Base-by-base conservation (phyloP, 257 asterid genomes). In the Capsicum chinense region DNA sequence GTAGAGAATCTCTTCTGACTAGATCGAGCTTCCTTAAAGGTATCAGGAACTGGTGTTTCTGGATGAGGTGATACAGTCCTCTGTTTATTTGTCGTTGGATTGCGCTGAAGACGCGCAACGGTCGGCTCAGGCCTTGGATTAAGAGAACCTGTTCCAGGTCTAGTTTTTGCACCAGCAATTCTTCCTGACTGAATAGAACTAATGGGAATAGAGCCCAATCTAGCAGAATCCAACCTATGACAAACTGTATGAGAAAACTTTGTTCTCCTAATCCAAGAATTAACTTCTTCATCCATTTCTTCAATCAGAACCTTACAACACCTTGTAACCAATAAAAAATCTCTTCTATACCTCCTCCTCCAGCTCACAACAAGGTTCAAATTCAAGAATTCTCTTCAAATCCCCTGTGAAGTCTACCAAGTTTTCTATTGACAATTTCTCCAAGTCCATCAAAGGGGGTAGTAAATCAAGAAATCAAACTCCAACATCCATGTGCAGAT, bases 211-310 rank as follows among this genome's bases (percentile, higher is more conserved):
- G 92, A 85, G 85, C 87, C 85, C 87, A 94, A 88, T 86, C 91
- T 88, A 48, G 95, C 88, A 67, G 94, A 19, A 85, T 94, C 98
- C 26, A 94, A 78, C 83, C 98, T 92, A 89, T 94, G 97, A 83
- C 91, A 95, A 80, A 95, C 89, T 10, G 99, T 95, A 69, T 93
- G 95, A 42, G 98, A 94, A 87, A 85, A 95, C 9, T 94, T 93
- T 14, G 99, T 78, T 86, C 99, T 90, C 92, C 98, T 92, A 59
- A 95, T 88, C 98, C 99, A 95, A 86, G 98, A 95, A 91, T 73
- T 86, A 71, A 86, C 89, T 83, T 94, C 97, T 83, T 92, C 98
- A 63, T 95, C 98, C 98, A 95, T 95, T 76, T 76, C 76, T 9
- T 39, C 62, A 26, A 81, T 52, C 21, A 76, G 15, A 26, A 26